phyloP scores from a whole-genome alignment of 2,329 filamentous ascomycete species.

The Thermoascus crustaceus region DNA sequence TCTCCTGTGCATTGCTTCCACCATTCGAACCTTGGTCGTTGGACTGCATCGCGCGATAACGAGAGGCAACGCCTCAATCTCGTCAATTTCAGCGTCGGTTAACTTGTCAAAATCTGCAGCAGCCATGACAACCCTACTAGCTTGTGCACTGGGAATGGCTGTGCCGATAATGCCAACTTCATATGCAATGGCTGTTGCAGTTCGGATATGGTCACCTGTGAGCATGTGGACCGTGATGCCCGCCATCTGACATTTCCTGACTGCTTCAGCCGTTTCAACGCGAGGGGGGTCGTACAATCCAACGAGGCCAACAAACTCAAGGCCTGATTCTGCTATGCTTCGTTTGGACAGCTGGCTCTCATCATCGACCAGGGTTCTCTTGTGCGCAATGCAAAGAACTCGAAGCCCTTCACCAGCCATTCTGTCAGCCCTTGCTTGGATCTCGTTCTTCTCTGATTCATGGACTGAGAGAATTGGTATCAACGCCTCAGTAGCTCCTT shows the following conservation, averaged over 20 bases:
- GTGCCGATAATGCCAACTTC: slow-evolving; percentile 69
- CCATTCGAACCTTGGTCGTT: slow-evolving; percentile 74
- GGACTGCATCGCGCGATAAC: slow-evolving; percentile 54
- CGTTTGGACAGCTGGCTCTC: too few relatives aligned
- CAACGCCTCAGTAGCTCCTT: slow-evolving; percentile 58
- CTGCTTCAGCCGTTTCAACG: slow-evolving; percentile 65
- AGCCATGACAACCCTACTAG: slow-evolving; percentile 66
- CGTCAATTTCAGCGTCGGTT: slow-evolving; percentile 62
- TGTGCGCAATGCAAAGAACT: slow-evolving; percentile 58
- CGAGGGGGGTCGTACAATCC: slow-evolving; percentile 84
- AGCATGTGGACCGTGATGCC: slow-evolving; percentile 78
- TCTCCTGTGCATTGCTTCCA: slow-evolving; percentile 52
- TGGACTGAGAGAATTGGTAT: slow-evolving; percentile 54
- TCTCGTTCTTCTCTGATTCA: slow-evolving; percentile 43
- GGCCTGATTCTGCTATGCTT: too few relatives aligned
- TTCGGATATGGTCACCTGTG: slow-evolving; percentile 73
- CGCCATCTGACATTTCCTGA: slow-evolving; percentile 61
- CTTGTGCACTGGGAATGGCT: slow-evolving; percentile 51
- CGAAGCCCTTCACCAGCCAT: slow-evolving; percentile 59
- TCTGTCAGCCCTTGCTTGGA: slow-evolving; percentile 60
- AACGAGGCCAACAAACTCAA: slow-evolving; percentile 71
- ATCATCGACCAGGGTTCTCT: slow-evolving; percentile 22
- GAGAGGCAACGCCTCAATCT: slow-evolving; percentile 54
- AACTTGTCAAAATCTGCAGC: slow-evolving; percentile 72
- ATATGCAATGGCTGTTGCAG: slow-evolving; percentile 67